These are phyloP conservation scores for Trypanosoma cruzi DNA, from an alignment of 208 protist species.

Conservation along the genomic window DNA sequence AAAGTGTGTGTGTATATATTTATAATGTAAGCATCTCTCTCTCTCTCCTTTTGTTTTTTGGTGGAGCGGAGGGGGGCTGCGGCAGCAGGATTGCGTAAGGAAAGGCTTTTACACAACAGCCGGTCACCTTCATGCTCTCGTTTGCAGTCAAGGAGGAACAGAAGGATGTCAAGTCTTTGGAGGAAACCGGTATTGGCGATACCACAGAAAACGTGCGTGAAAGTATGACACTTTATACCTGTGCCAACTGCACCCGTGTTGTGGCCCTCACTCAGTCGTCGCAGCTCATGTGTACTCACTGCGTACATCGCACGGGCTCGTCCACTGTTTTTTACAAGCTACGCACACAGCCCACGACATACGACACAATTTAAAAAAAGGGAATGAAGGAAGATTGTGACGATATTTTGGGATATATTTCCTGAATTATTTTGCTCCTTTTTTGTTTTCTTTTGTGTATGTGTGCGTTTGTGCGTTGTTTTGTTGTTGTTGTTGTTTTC, in stretches of 20 bases:
- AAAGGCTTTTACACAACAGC: not conserved
- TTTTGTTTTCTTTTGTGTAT: not conserved
- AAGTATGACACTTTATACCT: constrained; percentile 70
- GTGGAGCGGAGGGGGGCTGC: not conserved
- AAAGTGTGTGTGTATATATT: not conserved
- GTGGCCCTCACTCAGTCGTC: constrained; percentile 56
- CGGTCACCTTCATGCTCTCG: constrained; percentile 11
- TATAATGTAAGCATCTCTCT: not conserved
- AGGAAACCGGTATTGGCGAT: constrained; percentile 11
- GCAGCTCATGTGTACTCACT: constrained; percentile 74
- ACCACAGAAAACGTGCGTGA: constrained; percentile 19
- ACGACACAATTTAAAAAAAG: constrained; percentile 80
- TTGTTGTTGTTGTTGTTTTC: constrained; percentile 5
- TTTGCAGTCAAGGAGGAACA: constrained; percentile 44
- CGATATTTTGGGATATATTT: not conserved
- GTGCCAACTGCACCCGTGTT: constrained; percentile 77
- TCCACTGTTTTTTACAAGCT: constrained; percentile 92
- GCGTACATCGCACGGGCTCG: constrained; percentile 77
- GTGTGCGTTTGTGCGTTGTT: constrained; percentile 16
- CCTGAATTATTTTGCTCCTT: not conserved
- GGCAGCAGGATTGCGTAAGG: not conserved
- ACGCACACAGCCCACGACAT: constrained; percentile 79
- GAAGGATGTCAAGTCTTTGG: constrained; percentile 33
- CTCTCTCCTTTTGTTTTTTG: too few relatives aligned
- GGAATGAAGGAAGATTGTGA: not conserved